These are phyloP conservation scores for Corylus americana DNA, from an alignment of 306 rosid species.

Conservation along the genomic window DNA sequence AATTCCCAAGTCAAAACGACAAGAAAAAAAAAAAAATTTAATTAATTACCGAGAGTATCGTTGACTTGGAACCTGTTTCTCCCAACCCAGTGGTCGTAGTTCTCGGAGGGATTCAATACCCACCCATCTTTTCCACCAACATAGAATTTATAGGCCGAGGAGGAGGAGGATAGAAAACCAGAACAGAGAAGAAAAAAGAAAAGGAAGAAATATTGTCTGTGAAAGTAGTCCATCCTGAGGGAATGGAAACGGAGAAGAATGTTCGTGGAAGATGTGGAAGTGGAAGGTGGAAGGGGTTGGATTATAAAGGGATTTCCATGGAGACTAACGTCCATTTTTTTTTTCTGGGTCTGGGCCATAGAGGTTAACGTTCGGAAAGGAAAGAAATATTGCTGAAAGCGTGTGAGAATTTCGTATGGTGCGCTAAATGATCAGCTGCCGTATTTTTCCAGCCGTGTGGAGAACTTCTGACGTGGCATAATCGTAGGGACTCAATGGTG, in stretches of 20 bases:
- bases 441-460: neutral
- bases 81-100: constrained; percentile 55
- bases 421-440: neutral
- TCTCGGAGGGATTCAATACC: constrained; percentile 66
- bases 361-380: neutral
- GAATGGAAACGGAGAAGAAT: constrained; percentile 10
- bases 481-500: constrained; percentile 28
- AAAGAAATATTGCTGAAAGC: neutral
- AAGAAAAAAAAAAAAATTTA: neutral
- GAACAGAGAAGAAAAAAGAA: constrained; percentile 23
- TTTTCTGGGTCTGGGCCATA: neutral
- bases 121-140: constrained; percentile 81
- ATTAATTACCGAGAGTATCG: constrained; percentile 59
- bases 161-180: constrained; percentile 32
- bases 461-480: constrained; percentile 14
- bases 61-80: constrained; percentile 61
- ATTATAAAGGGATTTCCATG: too few relatives aligned
- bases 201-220: constrained; percentile 19
- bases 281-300: too few relatives aligned
- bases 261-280: too few relatives aligned
- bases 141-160: constrained; percentile 45
- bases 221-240: constrained; percentile 43
- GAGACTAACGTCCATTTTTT: too few relatives aligned
- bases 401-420: constrained; percentile 4
- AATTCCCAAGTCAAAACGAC: neutral